Evolutionary conservation across 2,329 filamentous ascomycete species (phyloP).

Genomic region (Penicillium sp.): DNA sequence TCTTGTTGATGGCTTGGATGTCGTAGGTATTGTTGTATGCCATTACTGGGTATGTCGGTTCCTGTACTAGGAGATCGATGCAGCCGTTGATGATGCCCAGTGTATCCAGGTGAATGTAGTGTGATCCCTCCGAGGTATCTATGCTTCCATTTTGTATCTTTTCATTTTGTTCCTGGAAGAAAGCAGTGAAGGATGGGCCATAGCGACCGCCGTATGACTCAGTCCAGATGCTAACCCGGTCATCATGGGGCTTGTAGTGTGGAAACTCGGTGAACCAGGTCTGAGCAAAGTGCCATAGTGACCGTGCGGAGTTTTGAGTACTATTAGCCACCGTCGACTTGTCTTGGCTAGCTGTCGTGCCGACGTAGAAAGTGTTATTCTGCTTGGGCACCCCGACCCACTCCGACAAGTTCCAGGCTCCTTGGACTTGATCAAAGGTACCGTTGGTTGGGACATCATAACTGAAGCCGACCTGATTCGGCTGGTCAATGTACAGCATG

Average conservation of each 20-base stretch:
- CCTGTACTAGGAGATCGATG: slow-evolving; percentile 52
- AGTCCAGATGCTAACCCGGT: slow-evolving; percentile 48
- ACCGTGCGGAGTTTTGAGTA: slow-evolving; percentile 54
- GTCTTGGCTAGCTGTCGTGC: slow-evolving; percentile 53
- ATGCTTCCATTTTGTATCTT: slow-evolving; percentile 38
- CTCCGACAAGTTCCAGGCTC: slow-evolving; percentile 27
- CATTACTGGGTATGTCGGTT: slow-evolving; percentile 51
- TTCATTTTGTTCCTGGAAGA: slow-evolving; percentile 46
- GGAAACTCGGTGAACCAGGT: slow-evolving; percentile 65
- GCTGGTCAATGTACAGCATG: slow-evolving; percentile 71
- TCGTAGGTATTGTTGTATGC: slow-evolving; percentile 61
- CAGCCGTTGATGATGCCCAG: slow-evolving; percentile 59
- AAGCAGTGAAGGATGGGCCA: slow-evolving; percentile 42
- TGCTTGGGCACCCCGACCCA: slow-evolving; percentile 41
- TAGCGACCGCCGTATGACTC: slow-evolving; percentile 50
- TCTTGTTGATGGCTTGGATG: slow-evolving; percentile 53
- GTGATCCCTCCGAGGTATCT: slow-evolving; percentile 26
- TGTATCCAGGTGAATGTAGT: slow-evolving; percentile 51
- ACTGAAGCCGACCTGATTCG: slow-evolving; percentile 59
- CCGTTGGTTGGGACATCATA: slow-evolving; percentile 50
- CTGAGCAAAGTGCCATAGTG: slow-evolving; percentile 61
- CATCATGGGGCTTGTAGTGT: slow-evolving; percentile 59
- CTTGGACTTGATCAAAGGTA: slow-evolving; percentile 35
- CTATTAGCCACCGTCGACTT: slow-evolving; percentile 49
- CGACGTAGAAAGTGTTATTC: slow-evolving; percentile 55